Evolutionary conservation across 2,329 filamentous ascomycete species (phyloP), one percentile per base, ranked within the genome.

Genomic region (Ascochyta lentis): DNA sequence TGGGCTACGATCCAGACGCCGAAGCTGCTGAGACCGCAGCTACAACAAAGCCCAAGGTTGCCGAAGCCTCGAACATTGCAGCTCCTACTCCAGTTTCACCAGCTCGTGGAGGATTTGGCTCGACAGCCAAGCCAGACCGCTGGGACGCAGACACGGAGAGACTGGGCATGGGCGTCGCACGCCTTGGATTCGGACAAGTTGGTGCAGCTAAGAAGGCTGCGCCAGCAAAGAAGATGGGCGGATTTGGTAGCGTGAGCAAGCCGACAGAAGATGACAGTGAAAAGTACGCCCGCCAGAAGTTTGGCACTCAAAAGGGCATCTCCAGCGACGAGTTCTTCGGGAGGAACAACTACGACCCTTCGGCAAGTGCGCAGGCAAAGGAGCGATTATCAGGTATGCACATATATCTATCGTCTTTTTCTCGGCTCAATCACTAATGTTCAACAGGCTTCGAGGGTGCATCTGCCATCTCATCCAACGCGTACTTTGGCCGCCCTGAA

Each of bases 271-370:
- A 86, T 43, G 92, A 97, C 54, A 88, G 89, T 50, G 87, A 97
- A 69, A 87, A 86, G 70, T 96, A 91, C 72, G 92, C 93, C 6
- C 90, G 91, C 68, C 81, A 85, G 71, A 96, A 96, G 77, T 99
- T 99, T 70, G 94, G 93, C 58, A 79, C 78, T 39, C 95, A 99
- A 76, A 98, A 98, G 82, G 91, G 91, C 66, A 99, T 99, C 65
- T 97, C 92, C 0, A 97, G 93, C 0, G 95, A 99, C 75, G 95
- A 99, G 75, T 99, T 96, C 83, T 99, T 99, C 73, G 92, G 94
- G 69, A 94, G 95, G 75, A 91, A 92, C 49, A 80, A 85, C 51
- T 98, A 88, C 77, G 93, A 99, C 73, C 87, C 93, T 34, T 83
- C 83, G 51, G 86, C 89, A 8, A 89, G 95, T 72, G 83, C 87